Evolutionary conservation across 345 rosid species (phyloP).

Genomic region (Capsella bursapastoris): DNA sequence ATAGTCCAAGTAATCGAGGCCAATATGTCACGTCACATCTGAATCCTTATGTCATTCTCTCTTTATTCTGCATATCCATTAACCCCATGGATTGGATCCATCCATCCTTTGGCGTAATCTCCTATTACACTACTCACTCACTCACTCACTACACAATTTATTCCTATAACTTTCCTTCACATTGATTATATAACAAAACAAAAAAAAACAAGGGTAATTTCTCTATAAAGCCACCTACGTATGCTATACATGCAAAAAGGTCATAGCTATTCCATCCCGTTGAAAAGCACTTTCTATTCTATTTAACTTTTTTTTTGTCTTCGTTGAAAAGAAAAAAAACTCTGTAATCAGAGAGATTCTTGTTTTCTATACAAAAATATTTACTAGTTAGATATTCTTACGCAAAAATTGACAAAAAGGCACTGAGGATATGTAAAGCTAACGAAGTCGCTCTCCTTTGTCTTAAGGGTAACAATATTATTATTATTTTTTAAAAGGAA

Average conservation of each 20-base stretch:
- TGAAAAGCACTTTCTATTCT: neutral
- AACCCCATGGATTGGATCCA: conserved; percentile 46
- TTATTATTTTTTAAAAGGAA: neutral
- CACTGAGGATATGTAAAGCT: conserved; percentile 35
- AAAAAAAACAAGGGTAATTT: conserved; percentile 19
- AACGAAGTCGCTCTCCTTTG: conserved; percentile 36
- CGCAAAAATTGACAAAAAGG: conserved; percentile 42
- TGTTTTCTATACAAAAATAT: conserved; percentile 21
- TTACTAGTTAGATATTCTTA: conserved; percentile 39
- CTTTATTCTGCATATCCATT: conserved; percentile 46
- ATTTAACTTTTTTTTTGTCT: neutral
- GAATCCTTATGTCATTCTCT: conserved; percentile 50
- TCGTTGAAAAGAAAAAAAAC: conserved; percentile 23
- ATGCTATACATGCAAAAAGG: conserved; percentile 43
- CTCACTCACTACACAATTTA: conserved; percentile 16
- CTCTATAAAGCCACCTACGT: conserved; percentile 37
- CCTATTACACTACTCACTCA: neutral
- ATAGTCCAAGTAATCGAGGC: conserved; percentile 45
- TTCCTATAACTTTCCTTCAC: conserved; percentile 34
- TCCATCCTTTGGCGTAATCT: conserved; percentile 40
- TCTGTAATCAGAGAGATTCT: conserved; percentile 34
- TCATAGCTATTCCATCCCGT: conserved; percentile 34
- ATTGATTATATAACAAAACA: neutral
- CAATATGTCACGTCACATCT: conserved; percentile 51
- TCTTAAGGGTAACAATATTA: conserved; percentile 32